Base-by-base conservation (phyloP, 2,329 filamentous ascomycete genomes). In the Colletotrichum paranaense region DNA sequence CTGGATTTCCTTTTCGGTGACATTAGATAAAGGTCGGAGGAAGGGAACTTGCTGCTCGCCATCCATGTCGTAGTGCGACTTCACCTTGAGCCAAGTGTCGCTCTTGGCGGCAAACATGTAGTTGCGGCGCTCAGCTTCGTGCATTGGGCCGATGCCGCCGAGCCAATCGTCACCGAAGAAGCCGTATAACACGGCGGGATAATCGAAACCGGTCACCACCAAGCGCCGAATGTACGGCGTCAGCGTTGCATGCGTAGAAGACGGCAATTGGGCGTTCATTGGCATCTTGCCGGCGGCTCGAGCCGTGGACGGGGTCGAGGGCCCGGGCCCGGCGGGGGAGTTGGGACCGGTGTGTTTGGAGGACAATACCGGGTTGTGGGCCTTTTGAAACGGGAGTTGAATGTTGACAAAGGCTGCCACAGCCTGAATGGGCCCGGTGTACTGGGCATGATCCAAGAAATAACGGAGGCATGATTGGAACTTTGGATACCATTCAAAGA, bases 81-180 rank as follows among this genome's bases (percentile, higher is more conserved):
- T 98, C 78, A 98, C 95, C 65, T 90, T 92, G 24, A 95, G 88
- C 96, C 97, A 98, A 63, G 91, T 94, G 30, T 94, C 93, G 79
- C 94, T 97, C 85, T 98, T 99, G 14, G 95, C 94, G 0, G 96
- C 94, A 80, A 98, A 98, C 42, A 99, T 89, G 80, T 97, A 99
- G 81, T 99, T 99, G 68, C 95, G 90, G 64, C 97, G 90, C 83
- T 99, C 97, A 76, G 93, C 92, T 81, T 98, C 94, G 80, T 97
- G 94, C 72, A 98, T 86, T 12, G 92, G 91, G 0, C 95, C 93
- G 62, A 98, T 88, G 2, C 97, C 97, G 24, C 89, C 86, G 42
- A 86, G 83, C 94, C 95, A 99, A 80, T 97, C 93, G 76, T 98
- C 94, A n/a, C 97, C 97, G 78, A 98, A 99, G 85, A 98, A 98